These are phyloP conservation scores for Aspergillus puulaauensis DNA, from an alignment of 2,329 filamentous ascomycete species.

Conservation along the genomic window DNA sequence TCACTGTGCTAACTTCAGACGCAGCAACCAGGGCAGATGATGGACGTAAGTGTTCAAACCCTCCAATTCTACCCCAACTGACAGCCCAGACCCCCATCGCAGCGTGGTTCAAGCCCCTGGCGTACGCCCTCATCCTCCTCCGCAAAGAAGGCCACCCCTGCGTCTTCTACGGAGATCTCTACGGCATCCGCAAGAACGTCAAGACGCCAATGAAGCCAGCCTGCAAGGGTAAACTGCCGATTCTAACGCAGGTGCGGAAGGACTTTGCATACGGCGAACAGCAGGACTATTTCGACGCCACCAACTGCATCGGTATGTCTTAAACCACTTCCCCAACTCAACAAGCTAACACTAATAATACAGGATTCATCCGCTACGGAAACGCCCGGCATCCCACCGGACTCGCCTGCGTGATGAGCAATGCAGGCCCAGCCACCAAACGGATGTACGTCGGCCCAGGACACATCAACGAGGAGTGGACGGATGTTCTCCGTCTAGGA, in stretches of 20 bases:
- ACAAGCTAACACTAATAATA: no score
- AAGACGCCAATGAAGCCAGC: not conserved
- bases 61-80: not conserved
- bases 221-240: no score
- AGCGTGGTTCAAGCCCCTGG: not conserved
- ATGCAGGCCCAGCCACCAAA: slow-evolving; percentile 49
- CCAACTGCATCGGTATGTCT: no score
- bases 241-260: no score
- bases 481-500: slow-evolving; percentile 16
- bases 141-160: slow-evolving; percentile 7
- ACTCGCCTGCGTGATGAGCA: slow-evolving; percentile 58
- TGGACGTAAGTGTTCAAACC: slow-evolving; percentile 8
- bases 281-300: no score
- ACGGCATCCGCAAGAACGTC: slow-evolving; percentile 3
- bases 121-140: slow-evolving; percentile 9
- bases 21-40: slow-evolving; percentile 18
- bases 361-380: slow-evolving; percentile 42
- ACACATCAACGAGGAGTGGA: slow-evolving; percentile 62
- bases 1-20: not conserved
- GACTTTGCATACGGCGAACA: no score
- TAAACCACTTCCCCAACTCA: no score
- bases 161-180: slow-evolving; percentile 11
- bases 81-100: no score
- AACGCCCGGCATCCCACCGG: slow-evolving; percentile 51
- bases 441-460: slow-evolving; percentile 62